Percentiles rank a stretch among this genome's conserved stretches.
Evolutionary conservation across 441 rosid genomes (phyloP).

Genomic region (Corymbia citriodora): DNA sequence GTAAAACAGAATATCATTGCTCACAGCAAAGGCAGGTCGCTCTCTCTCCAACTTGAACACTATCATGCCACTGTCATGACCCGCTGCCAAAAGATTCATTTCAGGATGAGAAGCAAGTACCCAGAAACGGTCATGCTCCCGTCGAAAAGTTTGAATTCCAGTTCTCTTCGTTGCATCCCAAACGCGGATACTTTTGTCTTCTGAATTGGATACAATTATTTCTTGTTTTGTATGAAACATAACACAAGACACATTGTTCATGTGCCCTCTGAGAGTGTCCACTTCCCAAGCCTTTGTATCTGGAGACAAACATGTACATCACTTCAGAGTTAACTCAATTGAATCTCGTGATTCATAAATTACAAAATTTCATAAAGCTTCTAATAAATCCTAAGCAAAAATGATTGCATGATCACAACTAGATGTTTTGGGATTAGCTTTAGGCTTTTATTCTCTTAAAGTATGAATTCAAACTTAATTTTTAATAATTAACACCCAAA

Average conservation of each 20-base stretch:
- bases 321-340: background rate
- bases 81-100: conserved; percentile 85
- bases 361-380: background rate
- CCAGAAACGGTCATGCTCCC: conserved; percentile 88
- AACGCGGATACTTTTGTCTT: conserved; percentile 85
- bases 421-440: background rate
- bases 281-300: conserved; percentile 94
- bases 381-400: background rate
- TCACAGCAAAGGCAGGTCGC: conserved; percentile 80
- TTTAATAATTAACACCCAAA: background rate
- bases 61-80: conserved; percentile 91
- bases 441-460: background rate
- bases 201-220: conserved; percentile 84
- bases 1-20: conserved; percentile 67
- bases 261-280: conserved; percentile 87
- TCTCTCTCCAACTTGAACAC: conserved; percentile 90
- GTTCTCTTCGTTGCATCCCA: conserved; percentile 92
- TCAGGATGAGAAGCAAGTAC: conserved; percentile 81
- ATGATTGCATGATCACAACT: background rate
- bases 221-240: conserved; percentile 86
- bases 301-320: conserved; percentile 21
- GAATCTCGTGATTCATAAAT: background rate
- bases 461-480: background rate
- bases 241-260: conserved; percentile 81
- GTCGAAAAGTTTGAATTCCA: conserved; percentile 79